These are phyloP conservation scores for Parasitella parasitica DNA, from an alignment of 371 early-diverging fungal species.

Conservation along the genomic window DNA sequence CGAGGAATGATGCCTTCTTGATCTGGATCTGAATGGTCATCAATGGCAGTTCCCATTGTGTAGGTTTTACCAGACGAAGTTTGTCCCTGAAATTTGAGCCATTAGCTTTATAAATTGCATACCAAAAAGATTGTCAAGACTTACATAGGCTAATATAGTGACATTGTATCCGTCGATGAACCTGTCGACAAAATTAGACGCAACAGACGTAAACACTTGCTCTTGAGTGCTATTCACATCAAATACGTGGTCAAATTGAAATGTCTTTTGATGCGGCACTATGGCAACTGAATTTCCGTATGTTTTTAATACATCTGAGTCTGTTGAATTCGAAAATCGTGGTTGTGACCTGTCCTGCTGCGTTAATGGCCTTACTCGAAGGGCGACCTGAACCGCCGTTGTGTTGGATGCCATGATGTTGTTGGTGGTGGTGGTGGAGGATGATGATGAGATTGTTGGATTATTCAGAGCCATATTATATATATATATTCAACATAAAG, in stretches of 20 bases:
- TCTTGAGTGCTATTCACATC: slow-evolving; percentile 67
- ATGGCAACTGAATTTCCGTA: slow-evolving; percentile 42
- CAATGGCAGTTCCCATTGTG: slow-evolving; percentile 93
- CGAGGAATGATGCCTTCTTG: slow-evolving; percentile 90
- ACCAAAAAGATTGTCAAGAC: too few species aligned
- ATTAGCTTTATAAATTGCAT: too few species aligned
- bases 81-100: slow-evolving; percentile 70
- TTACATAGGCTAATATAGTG: slow-evolving; percentile 95
- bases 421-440: background rate
- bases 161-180: slow-evolving; percentile 95
- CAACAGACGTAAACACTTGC: slow-evolving; percentile 71
- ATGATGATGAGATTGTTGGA: background rate
- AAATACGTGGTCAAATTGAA: slow-evolving; percentile 82
- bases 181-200: slow-evolving; percentile 72
- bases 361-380: slow-evolving; percentile 60
- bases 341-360: slow-evolving; percentile 47
- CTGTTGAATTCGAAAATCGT: slow-evolving; percentile 43
- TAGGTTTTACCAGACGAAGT: slow-evolving; percentile 98
- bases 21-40: slow-evolving; percentile 43
- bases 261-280: slow-evolving; percentile 57
- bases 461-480: slow-evolving; percentile 4
- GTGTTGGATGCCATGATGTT: background rate
- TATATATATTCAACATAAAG: background rate
- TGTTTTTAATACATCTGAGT: slow-evolving; percentile 43
- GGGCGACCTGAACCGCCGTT: slow-evolving; percentile 33